Evolutionary conservation across 2,329 filamentous ascomycete genomes (phyloP).

Genomic region (Fusarium globosum): DNA sequence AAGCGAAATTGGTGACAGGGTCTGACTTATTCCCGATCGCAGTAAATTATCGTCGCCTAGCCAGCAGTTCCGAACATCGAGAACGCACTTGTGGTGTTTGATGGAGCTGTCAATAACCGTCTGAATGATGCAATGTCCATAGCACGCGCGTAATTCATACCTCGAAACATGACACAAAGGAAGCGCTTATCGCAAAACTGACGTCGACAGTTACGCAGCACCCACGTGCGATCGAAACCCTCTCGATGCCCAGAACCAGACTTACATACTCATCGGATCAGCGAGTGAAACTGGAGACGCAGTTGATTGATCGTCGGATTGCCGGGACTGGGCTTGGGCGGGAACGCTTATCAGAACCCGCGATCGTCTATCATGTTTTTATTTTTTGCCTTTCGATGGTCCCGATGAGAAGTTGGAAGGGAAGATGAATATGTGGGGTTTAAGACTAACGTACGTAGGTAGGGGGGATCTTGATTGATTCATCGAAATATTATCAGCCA

Average conservation of each 20-base stretch:
- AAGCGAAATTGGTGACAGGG: neutral
- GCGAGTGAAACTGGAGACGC: neutral
- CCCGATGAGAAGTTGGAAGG: conserved; percentile 26
- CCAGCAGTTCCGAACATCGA: neutral
- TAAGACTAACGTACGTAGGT: neutral
- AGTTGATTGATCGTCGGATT: conserved; percentile 19
- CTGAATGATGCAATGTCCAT: conserved; percentile 28
- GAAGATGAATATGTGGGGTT: conserved; percentile 26
- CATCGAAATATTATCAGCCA: conserved; percentile 3
- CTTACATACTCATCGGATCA: conserved; percentile 18
- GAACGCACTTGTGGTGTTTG: neutral
- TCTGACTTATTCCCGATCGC: conserved; percentile 16
- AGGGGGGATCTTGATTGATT: conserved; percentile 7
- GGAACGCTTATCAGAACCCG: conserved; percentile 30
- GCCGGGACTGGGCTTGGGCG: neutral
- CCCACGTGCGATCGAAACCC: conserved; percentile 29
- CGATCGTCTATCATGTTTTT: conserved; percentile 12
- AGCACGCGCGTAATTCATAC: neutral
- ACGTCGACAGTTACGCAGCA: conserved; percentile 33
- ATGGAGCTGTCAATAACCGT: neutral
- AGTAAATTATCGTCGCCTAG: conserved; percentile 11
- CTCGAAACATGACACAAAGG: neutral
- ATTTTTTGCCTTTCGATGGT: conserved; percentile 7
- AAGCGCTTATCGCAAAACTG: conserved; percentile 11
- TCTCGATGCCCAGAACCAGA: conserved; percentile 18